These are phyloP conservation scores for Fomes fomentarius DNA, from an alignment of 1,284 basidiomycete genomes.

Conservation along the genomic window DNA sequence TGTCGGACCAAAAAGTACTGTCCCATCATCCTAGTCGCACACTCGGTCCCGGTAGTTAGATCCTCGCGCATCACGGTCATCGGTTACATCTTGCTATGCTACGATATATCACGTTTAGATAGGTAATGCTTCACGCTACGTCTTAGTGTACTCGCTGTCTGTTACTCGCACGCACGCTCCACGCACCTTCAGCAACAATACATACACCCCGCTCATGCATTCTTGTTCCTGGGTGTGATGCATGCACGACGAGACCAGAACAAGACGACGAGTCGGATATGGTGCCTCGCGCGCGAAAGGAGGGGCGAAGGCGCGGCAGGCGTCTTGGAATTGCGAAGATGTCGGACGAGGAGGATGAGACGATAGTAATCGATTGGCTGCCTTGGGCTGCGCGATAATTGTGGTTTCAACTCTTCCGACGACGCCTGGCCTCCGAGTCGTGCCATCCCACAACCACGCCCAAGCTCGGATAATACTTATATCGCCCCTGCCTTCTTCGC, in stretches of 20 bases:
- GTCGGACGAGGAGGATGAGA: background rate
- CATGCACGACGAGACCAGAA: too few relatives aligned
- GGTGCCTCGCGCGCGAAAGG: background rate
- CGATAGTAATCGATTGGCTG: background rate
- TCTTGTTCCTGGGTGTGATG: background rate
- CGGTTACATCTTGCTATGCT: conserved; percentile 8
- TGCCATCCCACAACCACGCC: background rate
- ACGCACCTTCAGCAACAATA: background rate
- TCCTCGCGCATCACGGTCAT: background rate
- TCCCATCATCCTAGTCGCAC: background rate
- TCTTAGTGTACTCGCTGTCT: conserved; percentile 9
- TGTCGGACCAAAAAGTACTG: conserved; percentile 8
- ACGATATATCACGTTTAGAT: conserved; percentile 5
- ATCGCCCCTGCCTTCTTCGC: background rate
- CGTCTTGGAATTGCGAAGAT: background rate
- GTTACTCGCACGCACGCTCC: conserved; percentile 1
- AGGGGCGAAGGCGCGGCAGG: background rate
- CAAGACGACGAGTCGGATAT: background rate
- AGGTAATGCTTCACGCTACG: background rate
- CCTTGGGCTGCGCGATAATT: too few relatives aligned
- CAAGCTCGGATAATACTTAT: background rate
- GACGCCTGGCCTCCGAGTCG: background rate
- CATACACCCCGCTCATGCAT: background rate
- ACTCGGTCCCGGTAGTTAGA: background rate
- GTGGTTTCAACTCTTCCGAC: background rate